phyloP scores from a whole-genome alignment of 192 early-diverging fungal genomes.

The Spinellus fusiger region DNA sequence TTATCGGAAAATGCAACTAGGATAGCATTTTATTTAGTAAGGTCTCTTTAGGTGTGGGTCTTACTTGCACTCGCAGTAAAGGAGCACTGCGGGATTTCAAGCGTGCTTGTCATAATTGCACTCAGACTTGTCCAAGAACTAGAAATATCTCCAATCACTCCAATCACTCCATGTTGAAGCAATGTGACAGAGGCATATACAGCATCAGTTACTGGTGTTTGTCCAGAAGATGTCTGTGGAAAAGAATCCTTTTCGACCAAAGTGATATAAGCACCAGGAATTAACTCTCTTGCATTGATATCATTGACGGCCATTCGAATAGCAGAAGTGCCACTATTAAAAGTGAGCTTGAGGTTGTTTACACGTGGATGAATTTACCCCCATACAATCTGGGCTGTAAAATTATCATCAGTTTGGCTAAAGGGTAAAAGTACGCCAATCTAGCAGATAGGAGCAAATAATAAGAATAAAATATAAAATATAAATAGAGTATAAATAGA shows the following conservation, averaged over 20 bases:
- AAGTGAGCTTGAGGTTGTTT: neutral
- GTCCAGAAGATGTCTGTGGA: conserved; percentile 33
- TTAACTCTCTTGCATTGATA: conserved; percentile 38
- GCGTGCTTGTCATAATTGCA: conserved; percentile 39
- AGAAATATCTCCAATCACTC: conserved; percentile 46
- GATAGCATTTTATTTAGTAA: neutral
- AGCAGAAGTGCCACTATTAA: conserved; percentile 40
- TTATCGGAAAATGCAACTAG: conserved; percentile 42
- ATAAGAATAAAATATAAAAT: neutral
- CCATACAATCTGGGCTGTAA: conserved; percentile 33
- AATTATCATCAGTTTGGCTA: conserved; percentile 21
- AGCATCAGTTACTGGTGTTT: conserved; percentile 40
- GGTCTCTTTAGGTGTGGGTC: neutral
- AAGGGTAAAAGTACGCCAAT: conserved; percentile 31
- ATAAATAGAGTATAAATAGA: too few relatives aligned
- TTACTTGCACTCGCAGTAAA: conserved; percentile 45
- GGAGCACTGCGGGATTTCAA: conserved; percentile 48
- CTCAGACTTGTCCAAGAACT: conserved; percentile 42
- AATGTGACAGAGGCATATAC: conserved; percentile 43
- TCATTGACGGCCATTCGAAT: conserved; percentile 44
- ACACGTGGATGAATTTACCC: conserved; percentile 23
- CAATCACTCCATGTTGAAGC: conserved; percentile 44
- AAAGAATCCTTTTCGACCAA: conserved; percentile 45
- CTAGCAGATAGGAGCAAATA: conserved; percentile 2
- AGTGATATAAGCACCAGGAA: conserved; percentile 43